Evolutionary conservation across 2,329 filamentous ascomycete genomes (phyloP), one percentile per base, ranked within the genome.

Genomic region (Colletotrichum melonis): DNA sequence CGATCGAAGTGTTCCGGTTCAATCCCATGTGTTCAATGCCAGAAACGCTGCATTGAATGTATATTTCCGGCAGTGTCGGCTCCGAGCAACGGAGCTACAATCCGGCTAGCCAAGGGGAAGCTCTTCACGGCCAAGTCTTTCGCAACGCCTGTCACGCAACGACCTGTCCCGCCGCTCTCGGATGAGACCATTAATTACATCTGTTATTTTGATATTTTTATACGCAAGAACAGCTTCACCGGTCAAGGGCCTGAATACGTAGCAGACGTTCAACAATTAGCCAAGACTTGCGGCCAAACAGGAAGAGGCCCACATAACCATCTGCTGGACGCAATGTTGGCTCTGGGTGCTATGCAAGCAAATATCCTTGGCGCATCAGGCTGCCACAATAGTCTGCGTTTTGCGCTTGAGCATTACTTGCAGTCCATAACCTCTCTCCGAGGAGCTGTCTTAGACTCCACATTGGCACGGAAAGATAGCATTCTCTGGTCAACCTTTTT

Each of bases 401-500:
- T 75, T 24, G 79, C 80, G 0, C 59, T 81, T 0, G 67, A 73
- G 6, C 74, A 78, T 11, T 83, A 83, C 60, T 75, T 77, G 0
- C 77, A 75, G 22, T 80, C 80, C 0, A 76, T 83, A 0, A 4
- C 52, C 0, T 78, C 75, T 0, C 71, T 83, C 2, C 64, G 79
- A 5, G 52, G 64, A 1, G 75, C 77, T 32, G 30, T 71, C 38
- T 24, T 67, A 54, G 28, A 66, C 67, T 42, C 49, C 57, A 46
- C 54, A 49, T 42, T 26, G 22, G 28, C 55, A n/a, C 56, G 32
- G 11, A 54, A 42, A 59, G 54, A 49, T 7, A n/a, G 30, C 9
- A 56, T 74, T 7, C 63, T 82, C 0, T 83, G 82, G 82, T 78
- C 82, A 0, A 83, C 82, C 0, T 75, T 82, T 3, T 58, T 82